Evolutionary conservation across 139 green algal genomes (phyloP), one percentile per base, ranked within the genome.

Genomic region (Pseudopediastrum boryanum): DNA sequence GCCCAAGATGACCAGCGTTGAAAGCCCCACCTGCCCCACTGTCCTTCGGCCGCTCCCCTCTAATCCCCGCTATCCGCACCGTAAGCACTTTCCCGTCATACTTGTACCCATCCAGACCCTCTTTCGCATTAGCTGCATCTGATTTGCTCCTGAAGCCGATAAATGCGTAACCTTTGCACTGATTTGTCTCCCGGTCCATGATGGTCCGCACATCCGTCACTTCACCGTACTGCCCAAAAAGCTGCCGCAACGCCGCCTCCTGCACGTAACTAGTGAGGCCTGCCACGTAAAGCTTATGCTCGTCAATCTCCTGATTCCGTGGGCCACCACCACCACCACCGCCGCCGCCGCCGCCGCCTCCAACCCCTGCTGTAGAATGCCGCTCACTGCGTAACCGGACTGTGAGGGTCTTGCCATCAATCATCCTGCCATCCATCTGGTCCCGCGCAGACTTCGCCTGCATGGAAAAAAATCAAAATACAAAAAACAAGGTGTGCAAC

Each of bases 201-300:
- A 91, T 87, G 52, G 90, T 78, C 31, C 83, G 82, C 41, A 89
- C 77, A 44, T 91, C 84, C 42, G 13, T 72, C 0, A 80, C 42
- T 10, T 29, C 23, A 8, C 73, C 73, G 54, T 64, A 71, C 73
- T 33, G 61, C 43, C 51, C 38, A 33, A 84, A 84, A 23, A 84
- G 69, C 29, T 71, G 58, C 10, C 78, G 58, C 33, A 84, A 61
- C 7, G 48, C 29, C 16, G 65, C 43, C 43, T 84, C 83, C 36
- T 70, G 80, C n/a, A 66, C 73, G 3, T 65, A 59, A 2, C 21
- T 16, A 8, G 81, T 84, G 25, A 92, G 69, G 54, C 83, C 74
- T 1, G 86, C 83, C 19, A 89, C 81, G 44, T 90, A 92, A 41
- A 92, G 66, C 78, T 92, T 92, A 78, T 66, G 64, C 2, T 89